These are phyloP conservation scores for Aspergillus affinis DNA, from an alignment of 495 filamentous ascomycete genomes.

Conservation along the genomic window DNA sequence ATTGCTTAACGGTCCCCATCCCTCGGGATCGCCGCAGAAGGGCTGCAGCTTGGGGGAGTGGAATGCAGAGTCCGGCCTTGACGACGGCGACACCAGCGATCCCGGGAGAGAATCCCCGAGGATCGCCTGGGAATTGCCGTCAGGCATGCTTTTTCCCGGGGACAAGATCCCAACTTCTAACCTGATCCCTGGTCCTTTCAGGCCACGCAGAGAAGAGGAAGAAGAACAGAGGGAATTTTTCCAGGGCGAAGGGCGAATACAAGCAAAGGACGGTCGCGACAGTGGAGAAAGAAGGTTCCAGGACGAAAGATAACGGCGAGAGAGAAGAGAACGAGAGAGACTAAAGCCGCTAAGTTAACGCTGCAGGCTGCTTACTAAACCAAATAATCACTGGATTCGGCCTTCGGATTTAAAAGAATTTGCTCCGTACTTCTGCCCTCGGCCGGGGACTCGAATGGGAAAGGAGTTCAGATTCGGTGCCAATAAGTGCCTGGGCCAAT, in stretches of 20 bases:
- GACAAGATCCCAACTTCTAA: constrained; percentile 8
- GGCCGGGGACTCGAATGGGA: no score
- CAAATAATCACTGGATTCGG: background rate
- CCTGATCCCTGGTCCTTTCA: background rate
- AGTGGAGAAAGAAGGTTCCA: background rate
- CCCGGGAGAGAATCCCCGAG: constrained; percentile 37
- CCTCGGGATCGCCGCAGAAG: constrained; percentile 82
- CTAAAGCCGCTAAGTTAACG: background rate
- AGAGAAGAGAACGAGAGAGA: background rate
- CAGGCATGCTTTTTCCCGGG: constrained; percentile 37
- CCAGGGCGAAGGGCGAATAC: background rate
- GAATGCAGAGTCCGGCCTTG: constrained; percentile 25
- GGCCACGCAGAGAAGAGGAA: background rate
- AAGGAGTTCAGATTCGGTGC: no score
- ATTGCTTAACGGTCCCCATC: constrained; percentile 91
- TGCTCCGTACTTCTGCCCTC: no score
- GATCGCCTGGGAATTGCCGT: constrained; percentile 44
- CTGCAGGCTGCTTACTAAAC: constrained; percentile 13
- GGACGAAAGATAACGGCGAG: background rate
- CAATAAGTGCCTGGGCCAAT: no score
- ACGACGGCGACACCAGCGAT: constrained; percentile 30
- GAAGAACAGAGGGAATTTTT: background rate
- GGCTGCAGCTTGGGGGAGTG: constrained; percentile 52
- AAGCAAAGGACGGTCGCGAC: constrained; percentile 1
- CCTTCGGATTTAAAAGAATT: background rate